Conservation (phyloP, 257 asterid genomes). For the Penstemon davidsonii region DNA sequence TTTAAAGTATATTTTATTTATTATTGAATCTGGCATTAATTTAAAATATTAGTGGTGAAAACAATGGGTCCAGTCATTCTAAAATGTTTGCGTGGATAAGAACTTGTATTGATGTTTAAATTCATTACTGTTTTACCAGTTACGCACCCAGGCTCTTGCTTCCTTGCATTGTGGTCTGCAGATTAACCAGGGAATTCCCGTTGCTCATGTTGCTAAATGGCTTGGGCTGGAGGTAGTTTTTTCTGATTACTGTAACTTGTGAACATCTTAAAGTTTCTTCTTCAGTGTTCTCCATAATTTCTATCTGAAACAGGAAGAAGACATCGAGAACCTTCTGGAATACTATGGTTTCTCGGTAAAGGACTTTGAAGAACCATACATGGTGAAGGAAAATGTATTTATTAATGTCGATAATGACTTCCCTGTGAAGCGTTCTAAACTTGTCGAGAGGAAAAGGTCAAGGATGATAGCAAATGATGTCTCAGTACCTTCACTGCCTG, state of each 20-base stretch:
- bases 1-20: background rate
- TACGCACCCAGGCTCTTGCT: constrained; percentile 91
- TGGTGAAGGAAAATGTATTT: constrained; percentile 88
- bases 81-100: constrained; percentile 6
- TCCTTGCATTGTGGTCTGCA: constrained; percentile 90
- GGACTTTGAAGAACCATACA: constrained; percentile 92
- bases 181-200: constrained; percentile 90
- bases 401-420: constrained; percentile 69
- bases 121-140: constrained; percentile 52
- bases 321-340: constrained; percentile 70
- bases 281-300: background rate
- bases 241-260: constrained; percentile 23
- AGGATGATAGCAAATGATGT: constrained; percentile 61
- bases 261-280: constrained; percentile 21
- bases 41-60: constrained; percentile 1
- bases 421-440: constrained; percentile 83
- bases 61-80: background rate
- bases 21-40: constrained; percentile 9
- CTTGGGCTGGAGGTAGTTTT: constrained; percentile 88
- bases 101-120: constrained; percentile 19
- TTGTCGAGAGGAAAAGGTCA: constrained; percentile 77
- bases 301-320: constrained; percentile 67
- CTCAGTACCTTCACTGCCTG: constrained; percentile 43
- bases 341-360: constrained; percentile 77
- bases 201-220: constrained; percentile 76